Evolutionary conservation across 441 rosid species (phyloP).

Genomic region (Syzygium syzygioides): DNA sequence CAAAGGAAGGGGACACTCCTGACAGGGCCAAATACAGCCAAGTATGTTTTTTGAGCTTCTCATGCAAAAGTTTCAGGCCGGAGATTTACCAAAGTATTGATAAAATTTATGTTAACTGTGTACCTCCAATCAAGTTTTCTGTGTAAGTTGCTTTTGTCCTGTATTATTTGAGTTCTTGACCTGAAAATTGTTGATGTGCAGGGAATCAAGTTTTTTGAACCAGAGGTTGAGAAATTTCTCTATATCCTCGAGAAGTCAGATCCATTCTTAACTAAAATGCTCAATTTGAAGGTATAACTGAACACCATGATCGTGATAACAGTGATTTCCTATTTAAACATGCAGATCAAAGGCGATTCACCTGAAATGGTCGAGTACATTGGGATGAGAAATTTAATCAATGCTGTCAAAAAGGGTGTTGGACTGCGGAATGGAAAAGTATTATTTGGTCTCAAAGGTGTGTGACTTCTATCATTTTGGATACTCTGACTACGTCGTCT

Average conservation of each 20-base stretch:
- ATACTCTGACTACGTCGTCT: background rate
- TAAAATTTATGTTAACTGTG: background rate
- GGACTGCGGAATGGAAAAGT: slow-evolving; percentile 74
- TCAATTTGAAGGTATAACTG: background rate
- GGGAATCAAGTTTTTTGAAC: slow-evolving; percentile 97
- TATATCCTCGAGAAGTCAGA: slow-evolving; percentile 2
- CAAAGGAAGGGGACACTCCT: slow-evolving; percentile 97
- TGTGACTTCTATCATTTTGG: background rate
- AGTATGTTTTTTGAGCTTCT: slow-evolving; percentile 18
- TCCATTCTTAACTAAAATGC: slow-evolving; percentile 3
- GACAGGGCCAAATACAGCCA: slow-evolving; percentile 90
- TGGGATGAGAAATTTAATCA: slow-evolving; percentile 82
- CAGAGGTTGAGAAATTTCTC: slow-evolving; percentile 52
- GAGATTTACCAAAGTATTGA: background rate
- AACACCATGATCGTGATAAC: background rate
- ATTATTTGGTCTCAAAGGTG: slow-evolving; percentile 70
- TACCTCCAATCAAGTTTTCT: background rate
- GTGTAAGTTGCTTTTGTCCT: background rate
- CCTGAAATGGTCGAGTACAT: slow-evolving; percentile 82
- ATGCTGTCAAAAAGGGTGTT: slow-evolving; percentile 59
- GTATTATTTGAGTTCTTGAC: slow-evolving; percentile 3
- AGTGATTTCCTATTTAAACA: background rate
- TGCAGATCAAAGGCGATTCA: slow-evolving; percentile 86
- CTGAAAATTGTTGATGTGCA: slow-evolving; percentile 25
- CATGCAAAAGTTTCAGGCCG: background rate